A percentile compares a stretch with the other conserved stretches of the same genome.
These are phyloP conservation scores for Didymella glomerata DNA, from an alignment of 2,329 filamentous ascomycete species.

Conservation along the genomic window DNA sequence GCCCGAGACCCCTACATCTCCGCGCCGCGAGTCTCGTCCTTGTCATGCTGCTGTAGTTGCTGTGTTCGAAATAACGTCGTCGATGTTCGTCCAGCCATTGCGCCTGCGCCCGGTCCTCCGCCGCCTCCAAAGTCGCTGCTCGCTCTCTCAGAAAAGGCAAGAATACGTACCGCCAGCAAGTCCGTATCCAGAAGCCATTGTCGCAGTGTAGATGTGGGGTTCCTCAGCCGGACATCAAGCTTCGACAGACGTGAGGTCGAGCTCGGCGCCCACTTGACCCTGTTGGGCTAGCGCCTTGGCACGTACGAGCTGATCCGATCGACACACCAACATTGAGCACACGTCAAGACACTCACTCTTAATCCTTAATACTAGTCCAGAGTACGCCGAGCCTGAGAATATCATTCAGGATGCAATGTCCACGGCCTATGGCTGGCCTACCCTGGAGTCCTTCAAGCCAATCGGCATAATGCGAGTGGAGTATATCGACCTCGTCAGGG, in stretches of 20 bases:
- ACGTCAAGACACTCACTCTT: background rate
- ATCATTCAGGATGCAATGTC: background rate
- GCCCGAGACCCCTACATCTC: background rate
- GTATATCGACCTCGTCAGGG: background rate
- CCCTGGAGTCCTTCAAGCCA: background rate
- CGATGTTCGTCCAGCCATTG: slow-evolving; percentile 32
- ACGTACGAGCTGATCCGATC: background rate
- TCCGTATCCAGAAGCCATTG: slow-evolving; percentile 84
- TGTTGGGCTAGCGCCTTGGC: slow-evolving; percentile 13
- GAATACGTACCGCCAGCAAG: slow-evolving; percentile 75
- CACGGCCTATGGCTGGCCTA: background rate
- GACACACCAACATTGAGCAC: background rate
- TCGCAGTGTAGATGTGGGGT: slow-evolving; percentile 46
- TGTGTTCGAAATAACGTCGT: slow-evolving; percentile 14
- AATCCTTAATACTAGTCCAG: background rate
- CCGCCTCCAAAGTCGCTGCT: slow-evolving; percentile 17
- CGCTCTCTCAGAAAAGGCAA: background rate
- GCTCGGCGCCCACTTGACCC: slow-evolving; percentile 10
- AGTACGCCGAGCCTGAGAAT: background rate
- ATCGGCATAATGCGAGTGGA: background rate
- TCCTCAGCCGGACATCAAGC: slow-evolving; percentile 22
- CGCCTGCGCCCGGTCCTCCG: slow-evolving; percentile 17
- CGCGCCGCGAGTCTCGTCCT: background rate
- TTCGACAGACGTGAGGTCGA: slow-evolving; percentile 32
- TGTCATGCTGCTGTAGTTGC: slow-evolving; percentile 3